Evolutionary conservation across 2,329 filamentous ascomycete species (phyloP).

Genomic region (Alternaria dauci): DNA sequence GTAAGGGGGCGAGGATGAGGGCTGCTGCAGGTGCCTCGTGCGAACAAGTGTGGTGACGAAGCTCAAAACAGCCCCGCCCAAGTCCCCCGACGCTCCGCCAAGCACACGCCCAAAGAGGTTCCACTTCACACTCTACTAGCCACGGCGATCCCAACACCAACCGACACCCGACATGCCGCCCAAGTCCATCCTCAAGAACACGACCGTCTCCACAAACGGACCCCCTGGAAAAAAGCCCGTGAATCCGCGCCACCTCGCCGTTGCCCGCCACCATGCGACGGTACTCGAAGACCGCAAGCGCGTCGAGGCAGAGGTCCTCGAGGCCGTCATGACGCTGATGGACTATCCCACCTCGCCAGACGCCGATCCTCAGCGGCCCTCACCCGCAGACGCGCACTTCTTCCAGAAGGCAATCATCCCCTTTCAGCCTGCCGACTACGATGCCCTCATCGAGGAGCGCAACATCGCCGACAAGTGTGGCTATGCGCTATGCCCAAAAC

Average conservation of each 20-base stretch:
- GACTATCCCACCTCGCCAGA: conserved; percentile 64
- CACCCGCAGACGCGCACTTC: conserved; percentile 66
- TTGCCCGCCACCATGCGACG: conserved; percentile 82
- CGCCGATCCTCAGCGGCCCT: conserved; percentile 61
- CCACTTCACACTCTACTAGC: conserved; percentile 16
- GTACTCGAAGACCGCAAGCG: conserved; percentile 84
- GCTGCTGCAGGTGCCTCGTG: conserved; percentile 21
- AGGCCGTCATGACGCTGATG: conserved; percentile 75
- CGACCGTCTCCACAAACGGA: conserved; percentile 24
- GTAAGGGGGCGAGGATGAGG: conserved; percentile 13
- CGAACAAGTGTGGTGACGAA: conserved; percentile 27
- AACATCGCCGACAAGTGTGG: conserved; percentile 85
- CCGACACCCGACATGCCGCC: conserved; percentile 43
- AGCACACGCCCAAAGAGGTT: conserved; percentile 14
- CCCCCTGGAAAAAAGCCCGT: conserved; percentile 38
- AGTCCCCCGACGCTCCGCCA: conserved; percentile 18
- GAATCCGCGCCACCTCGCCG: conserved; percentile 60
- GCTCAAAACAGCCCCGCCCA: conserved; percentile 30
- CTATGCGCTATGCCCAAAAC: conserved; percentile 77
- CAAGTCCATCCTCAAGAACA: conserved; percentile 56
- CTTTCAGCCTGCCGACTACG: conserved; percentile 90
- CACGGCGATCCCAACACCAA: conserved; percentile 15
- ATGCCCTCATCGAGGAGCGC: conserved; percentile 86
- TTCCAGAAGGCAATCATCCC: conserved; percentile 73
- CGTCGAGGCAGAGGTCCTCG: conserved; percentile 76